phyloP scores from a whole-genome alignment of 306 rosid genomes.

The Malus sieversii region DNA sequence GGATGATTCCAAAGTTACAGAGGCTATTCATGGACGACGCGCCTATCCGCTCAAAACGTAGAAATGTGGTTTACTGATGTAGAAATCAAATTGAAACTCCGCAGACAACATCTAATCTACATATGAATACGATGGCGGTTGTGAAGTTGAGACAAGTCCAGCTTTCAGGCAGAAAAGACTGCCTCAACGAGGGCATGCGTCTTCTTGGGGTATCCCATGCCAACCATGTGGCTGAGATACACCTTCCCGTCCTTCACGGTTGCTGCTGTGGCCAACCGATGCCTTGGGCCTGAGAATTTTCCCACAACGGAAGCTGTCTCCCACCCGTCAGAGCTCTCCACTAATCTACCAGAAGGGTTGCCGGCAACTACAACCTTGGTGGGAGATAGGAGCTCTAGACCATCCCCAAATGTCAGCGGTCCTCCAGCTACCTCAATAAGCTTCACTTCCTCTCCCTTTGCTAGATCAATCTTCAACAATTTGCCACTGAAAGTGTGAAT shows the following conservation, averaged over 20 bases:
- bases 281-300: constrained; percentile 58
- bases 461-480: constrained; percentile 61
- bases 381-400: constrained; percentile 62
- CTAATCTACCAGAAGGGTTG: constrained; percentile 66
- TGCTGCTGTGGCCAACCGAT: constrained; percentile 75
- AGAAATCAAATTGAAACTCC: neutral
- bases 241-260: constrained; percentile 82
- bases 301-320: constrained; percentile 56
- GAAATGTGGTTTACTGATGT: neutral
- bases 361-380: constrained; percentile 79
- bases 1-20: too few species aligned
- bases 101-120: neutral
- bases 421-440: constrained; percentile 45
- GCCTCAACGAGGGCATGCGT: constrained; percentile 85
- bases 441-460: constrained; percentile 62
- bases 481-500: constrained; percentile 70
- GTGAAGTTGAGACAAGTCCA: neutral
- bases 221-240: constrained; percentile 61
- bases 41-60: neutral
- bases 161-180: constrained; percentile 35
- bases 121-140: neutral
- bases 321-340: constrained; percentile 90
- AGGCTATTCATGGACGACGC: too few species aligned
- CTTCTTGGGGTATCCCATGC: constrained; percentile 80
- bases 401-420: constrained; percentile 62